Percentiles rank a stretch among this genome's conserved stretches.
phyloP scores from a whole-genome alignment of 106 monocot species.

The Allium fistulosum region DNA sequence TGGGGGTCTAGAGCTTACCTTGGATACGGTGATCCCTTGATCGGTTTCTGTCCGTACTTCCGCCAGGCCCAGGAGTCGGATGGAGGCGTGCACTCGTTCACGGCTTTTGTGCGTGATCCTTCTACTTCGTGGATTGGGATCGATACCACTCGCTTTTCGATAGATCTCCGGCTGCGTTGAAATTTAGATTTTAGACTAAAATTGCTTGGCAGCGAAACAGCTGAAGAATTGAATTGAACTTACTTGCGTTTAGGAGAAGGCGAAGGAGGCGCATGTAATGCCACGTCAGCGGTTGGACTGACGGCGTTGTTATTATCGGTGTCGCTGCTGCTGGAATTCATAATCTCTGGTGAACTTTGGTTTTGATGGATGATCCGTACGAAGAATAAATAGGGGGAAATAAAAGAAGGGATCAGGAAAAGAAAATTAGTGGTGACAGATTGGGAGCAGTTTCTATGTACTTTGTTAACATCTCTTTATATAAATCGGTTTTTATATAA shows the following conservation, averaged over 20 bases:
- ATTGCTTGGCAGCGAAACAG: not conserved
- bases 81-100: slow-evolving; percentile 13
- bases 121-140: slow-evolving; percentile 7
- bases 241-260: slow-evolving; percentile 8
- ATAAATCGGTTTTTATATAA: not conserved
- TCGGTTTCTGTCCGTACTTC: slow-evolving; percentile 37
- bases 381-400: no score
- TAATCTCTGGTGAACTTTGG: not conserved
- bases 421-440: not conserved
- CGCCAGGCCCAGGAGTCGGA: slow-evolving; percentile 27
- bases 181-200: not conserved
- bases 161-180: slow-evolving; percentile 14
- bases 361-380: not conserved
- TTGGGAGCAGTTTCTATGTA: no score
- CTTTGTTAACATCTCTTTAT: not conserved
- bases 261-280: not conserved
- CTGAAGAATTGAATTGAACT: not conserved
- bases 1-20: slow-evolving; percentile 1
- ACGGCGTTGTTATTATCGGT: not conserved
- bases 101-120: slow-evolving; percentile 3
- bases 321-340: not conserved
- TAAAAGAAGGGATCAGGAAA: not conserved
- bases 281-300: not conserved
- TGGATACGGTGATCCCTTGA: slow-evolving; percentile 29
- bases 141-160: slow-evolving; percentile 23